These are phyloP conservation scores for Cotoneaster glaucophyllus DNA, from an alignment of 306 rosid species.

Conservation along the genomic window DNA sequence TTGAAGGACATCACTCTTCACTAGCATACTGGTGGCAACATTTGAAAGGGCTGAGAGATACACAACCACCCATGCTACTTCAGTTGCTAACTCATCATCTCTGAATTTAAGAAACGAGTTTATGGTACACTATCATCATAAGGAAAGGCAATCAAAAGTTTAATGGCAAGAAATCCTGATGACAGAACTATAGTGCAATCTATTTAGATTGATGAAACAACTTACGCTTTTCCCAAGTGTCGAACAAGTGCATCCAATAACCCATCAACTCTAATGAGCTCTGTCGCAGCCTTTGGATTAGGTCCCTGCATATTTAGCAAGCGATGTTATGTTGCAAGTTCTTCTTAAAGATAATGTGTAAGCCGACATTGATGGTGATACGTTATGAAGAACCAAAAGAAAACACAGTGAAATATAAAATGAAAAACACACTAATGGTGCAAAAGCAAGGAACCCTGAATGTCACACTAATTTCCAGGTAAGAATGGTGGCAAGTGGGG, in stretches of 20 bases:
- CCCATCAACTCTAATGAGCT: conserved; percentile 78
- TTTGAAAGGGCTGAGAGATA: conserved; percentile 94
- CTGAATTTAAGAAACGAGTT: conserved; percentile 35
- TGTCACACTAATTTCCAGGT: background rate
- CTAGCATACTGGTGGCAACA: conserved; percentile 60
- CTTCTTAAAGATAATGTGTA: background rate
- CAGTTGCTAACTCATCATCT: conserved; percentile 93
- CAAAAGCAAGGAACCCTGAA: background rate
- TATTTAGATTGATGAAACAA: conserved; percentile 3
- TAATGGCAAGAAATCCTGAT: background rate
- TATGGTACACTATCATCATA: background rate
- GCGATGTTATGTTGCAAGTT: conserved; percentile 12
- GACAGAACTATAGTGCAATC: conserved; percentile 1
- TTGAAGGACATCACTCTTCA: conserved; percentile 73
- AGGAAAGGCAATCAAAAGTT: background rate
- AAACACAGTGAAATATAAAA: background rate
- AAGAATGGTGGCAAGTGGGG: background rate
- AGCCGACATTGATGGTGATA: background rate
- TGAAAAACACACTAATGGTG: background rate
- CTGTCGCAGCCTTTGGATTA: conserved; percentile 74
- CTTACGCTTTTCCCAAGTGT: conserved; percentile 88
- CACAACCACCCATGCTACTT: conserved; percentile 93
- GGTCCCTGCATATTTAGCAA: conserved; percentile 65
- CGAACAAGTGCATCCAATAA: conserved; percentile 71
- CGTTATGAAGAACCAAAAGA: background rate